Evolutionary conservation across 192 early-diverging fungal genomes (phyloP), one percentile per base, ranked within the genome.

Genomic region (Coemansia sp.): DNA sequence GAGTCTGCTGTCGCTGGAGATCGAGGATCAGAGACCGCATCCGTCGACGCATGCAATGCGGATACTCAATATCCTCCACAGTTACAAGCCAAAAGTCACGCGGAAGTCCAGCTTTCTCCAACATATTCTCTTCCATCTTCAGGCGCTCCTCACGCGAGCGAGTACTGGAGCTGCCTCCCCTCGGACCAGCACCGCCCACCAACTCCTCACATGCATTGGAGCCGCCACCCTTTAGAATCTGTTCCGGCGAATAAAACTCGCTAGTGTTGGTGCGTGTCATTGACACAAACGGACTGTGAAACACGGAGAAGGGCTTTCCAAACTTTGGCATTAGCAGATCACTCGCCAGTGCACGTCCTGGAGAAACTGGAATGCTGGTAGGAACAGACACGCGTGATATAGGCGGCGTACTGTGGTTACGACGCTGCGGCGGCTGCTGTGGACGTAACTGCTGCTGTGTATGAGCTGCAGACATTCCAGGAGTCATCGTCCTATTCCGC

Each of bases 51-150:
- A 76, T 81, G 56, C 67, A 63, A 21, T 76, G 73, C 28, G 78
- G 78, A 44, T 81, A 81, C 70, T 81, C 78, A 31, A 76, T 81
- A 53, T 81, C 78, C 60, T 81, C 78, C 2, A 76, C 78, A 7
- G 78, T 81, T 10, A 76, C 78, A 34, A 69, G 60, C 78, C 78
- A 81, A 69, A 81, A 81, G 67, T 73, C 58, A 12, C 74, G 55
- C 3, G 78, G 74, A 27, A 81, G 55, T 18, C 70, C 78, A 6
- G 78, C 77, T 47, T 67, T 67, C 30, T 81, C 73, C 65, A 81
- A 62, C 67, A 81, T 61, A 55, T 58, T 51, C 21, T 60, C 60
- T 60, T 76, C 73, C 53, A 71, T 28, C 50, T 63, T 65, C 7
- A 76, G 49, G 10, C 67, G 28, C 21, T 81, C 73, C 47, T 80